Evolutionary conservation across 257 asterid genomes (phyloP), one percentile per base, ranked within the genome.

Genomic region (Cruciata laevipes): DNA sequence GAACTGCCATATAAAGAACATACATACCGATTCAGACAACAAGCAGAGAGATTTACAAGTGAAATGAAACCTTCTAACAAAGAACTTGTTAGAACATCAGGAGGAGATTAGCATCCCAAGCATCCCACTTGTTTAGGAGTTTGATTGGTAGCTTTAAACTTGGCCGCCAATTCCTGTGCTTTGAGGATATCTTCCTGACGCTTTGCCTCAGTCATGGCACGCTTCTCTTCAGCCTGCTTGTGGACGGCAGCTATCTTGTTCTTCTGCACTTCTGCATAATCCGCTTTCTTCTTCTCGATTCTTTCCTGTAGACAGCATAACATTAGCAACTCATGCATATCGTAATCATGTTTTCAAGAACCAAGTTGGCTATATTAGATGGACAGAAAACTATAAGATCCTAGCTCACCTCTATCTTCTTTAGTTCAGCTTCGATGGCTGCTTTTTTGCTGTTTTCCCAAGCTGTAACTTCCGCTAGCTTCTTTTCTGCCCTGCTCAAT

Each of bases 361-460:
- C 14, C 31, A 44, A 12, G 62, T n/a, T 49, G 7, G 17, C 23
- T 5, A 7, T 12, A 3, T 24, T 17, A 3, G 18, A 44, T 64
- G 33, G 60, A 47, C 37, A 25, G 30, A 17, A 17, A 52, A 14
- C 20, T 35, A 12, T 10, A 32, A 25, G 23, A 30, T 25, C 27
- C 63, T 42, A 17, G 72, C 32, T 74, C 77, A 90, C 98, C 98
- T 88, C 96, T 6, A 83, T 73, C 74, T 78, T 88, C 83, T 75
- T 84, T 53, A 88, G 79, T 51, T 86, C 51, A 75, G 87, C 83
- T 74, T 88, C 96, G 49, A 85, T 71, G 60, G 85, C 63, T 37
- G 96, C 98, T 76, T 74, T 86, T 83, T 85, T 80, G 75, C 75
- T 82, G 83, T 86, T 91, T 49, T 91, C 96, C 98, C 96, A 91